Evolutionary conservation across 2,329 filamentous ascomycete species (phyloP), one percentile per base, ranked within the genome.

Genomic region (Penicillium sp.): DNA sequence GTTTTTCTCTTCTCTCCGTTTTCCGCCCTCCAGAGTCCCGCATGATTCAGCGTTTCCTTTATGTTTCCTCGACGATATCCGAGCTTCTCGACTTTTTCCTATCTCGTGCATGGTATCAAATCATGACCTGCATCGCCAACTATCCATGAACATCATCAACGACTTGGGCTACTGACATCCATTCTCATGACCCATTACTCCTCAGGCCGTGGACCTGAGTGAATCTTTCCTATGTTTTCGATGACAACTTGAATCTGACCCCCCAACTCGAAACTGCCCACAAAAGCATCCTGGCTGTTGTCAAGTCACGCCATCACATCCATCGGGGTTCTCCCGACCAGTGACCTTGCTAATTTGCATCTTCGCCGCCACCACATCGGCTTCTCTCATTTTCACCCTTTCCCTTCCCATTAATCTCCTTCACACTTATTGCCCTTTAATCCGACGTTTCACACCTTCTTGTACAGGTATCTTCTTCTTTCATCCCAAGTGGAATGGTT

Each of bases 391-490:
- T 58, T 60, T 19, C 11, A 16, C 33, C 35, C 13, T 4, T 38
- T 65, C 70, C 73, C 71, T 68, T 71, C 64, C 60, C 64, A 67
- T 65, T 62, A 70, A 73, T 68, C 69, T 51, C 68, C 65, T 61
- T 60, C 57, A 49, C 57, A 52, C 58, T 60, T 75, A 74, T 63
- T 62, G 67, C 68, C 68, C 68, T 73, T 74, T 74, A 73, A 73
- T 74, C 66, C 63, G 60, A 51, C 37, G 52, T 56, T 66, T 68
- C 65, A 60, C 65, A 61, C 62, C 69, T 71, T 65, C 57, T 54
- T 75, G 73, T 75, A 75, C 68, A 73, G 63, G 51, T 55, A 33
- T 60, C 61, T 58, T 63, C 54, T 52, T 57, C n/a, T 49, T 59
- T 38, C 8, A 45, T 57, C 52, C 16, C 16, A n/a, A n/a, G 58